Percentiles rank a stretch among this genome's conserved stretches.
Conservation (phyloP, 768 basidiomycete species). For the Lactifluus pinguis region DNA sequence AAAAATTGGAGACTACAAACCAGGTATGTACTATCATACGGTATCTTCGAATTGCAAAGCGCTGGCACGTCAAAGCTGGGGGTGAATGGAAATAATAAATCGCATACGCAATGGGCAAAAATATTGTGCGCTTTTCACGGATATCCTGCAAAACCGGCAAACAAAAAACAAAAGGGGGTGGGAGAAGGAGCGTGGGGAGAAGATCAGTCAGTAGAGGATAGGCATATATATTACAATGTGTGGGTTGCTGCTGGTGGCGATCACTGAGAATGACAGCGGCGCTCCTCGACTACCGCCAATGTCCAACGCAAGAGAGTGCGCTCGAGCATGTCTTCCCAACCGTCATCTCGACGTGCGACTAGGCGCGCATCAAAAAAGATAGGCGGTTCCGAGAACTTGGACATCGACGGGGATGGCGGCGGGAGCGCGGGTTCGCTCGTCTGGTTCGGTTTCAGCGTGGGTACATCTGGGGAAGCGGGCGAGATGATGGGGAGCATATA, state of each 20-base stretch:
- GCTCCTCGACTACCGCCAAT: slow-evolving; percentile 58
- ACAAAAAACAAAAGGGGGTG: too few species aligned
- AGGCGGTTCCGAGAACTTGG: slow-evolving; percentile 35
- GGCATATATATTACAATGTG: background rate
- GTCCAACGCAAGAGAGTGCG: slow-evolving; percentile 56
- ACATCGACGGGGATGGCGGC: slow-evolving; percentile 25
- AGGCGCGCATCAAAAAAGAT: slow-evolving; percentile 63
- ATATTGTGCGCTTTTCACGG: too few species aligned
- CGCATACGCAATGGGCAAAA: background rate
- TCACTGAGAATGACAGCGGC: slow-evolving; percentile 24
- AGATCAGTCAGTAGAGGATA: background rate
- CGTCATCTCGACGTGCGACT: slow-evolving; percentile 63
- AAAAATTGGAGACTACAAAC: too few species aligned
- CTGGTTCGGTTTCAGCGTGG: slow-evolving; percentile 22
- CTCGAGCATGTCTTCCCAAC: slow-evolving; percentile 80
- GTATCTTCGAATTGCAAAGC: background rate
- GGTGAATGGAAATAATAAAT: background rate
- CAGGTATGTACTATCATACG: background rate
- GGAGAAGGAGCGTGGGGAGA: too few species aligned
- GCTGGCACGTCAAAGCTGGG: background rate
- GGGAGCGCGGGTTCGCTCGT: background rate
- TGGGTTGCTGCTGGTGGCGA: background rate
- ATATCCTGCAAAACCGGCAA: too few species aligned
- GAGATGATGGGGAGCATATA: slow-evolving; percentile 65
- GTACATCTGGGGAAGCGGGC: slow-evolving; percentile 34